Evolutionary conservation across 2,329 filamentous ascomycete species (phyloP).

Genomic region (Fusarium lateritium): DNA sequence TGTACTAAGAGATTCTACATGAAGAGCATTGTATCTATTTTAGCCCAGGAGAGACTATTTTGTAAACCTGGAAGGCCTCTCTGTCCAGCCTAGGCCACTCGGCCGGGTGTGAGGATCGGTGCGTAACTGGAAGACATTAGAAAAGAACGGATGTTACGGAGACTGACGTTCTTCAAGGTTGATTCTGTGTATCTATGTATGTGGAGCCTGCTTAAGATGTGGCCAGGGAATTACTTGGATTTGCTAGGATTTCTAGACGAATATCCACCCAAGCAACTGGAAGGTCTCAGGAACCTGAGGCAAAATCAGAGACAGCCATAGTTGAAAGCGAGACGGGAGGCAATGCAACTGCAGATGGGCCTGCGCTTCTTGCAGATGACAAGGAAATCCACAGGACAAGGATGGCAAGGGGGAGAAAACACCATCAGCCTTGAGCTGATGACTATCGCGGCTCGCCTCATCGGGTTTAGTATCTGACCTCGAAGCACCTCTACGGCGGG

Average conservation of each 20-base stretch:
- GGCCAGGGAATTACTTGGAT: slow-evolving; percentile 7
- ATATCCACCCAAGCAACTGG: neutral
- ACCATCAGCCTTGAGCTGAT: slow-evolving; percentile 26
- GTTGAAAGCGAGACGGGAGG: slow-evolving; percentile 1
- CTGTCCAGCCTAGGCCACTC: no score
- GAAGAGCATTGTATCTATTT: neutral
- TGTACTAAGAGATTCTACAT: neutral
- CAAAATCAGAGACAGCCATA: slow-evolving; percentile 4
- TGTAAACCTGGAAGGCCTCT: neutral
- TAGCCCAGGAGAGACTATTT: no score
- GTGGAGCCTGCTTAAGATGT: slow-evolving; percentile 21
- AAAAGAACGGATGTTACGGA: slow-evolving; percentile 21
- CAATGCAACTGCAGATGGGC: slow-evolving; percentile 18
- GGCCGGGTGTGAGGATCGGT: no score
- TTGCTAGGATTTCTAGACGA: slow-evolving; percentile 1
- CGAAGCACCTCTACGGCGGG: slow-evolving; percentile 35
- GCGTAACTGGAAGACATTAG: no score
- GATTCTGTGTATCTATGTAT: slow-evolving; percentile 8
- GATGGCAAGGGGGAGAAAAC: slow-evolving; percentile 11
- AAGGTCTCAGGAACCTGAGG: slow-evolving; percentile 11
- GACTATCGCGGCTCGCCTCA: slow-evolving; percentile 18
- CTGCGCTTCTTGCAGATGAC: slow-evolving; percentile 16
- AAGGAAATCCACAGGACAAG: slow-evolving; percentile 4
- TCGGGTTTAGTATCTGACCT: slow-evolving; percentile 1
- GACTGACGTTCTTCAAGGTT: slow-evolving; percentile 14